Evolutionary conservation across 805 yeast genomes (phyloP).

Genomic region (Metahyphopichia silvanorum): DNA sequence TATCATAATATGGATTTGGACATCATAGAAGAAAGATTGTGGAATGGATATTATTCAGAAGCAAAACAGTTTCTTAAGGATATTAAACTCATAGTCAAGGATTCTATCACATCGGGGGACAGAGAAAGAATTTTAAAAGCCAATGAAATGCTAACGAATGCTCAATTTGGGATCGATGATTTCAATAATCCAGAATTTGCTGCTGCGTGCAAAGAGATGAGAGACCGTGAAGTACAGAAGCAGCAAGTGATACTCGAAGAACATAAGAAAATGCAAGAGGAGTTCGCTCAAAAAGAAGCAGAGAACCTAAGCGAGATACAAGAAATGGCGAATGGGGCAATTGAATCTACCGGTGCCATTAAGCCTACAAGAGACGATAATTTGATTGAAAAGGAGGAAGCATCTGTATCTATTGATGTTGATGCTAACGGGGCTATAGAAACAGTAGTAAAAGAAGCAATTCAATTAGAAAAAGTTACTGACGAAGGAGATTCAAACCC

Average conservation of each 20-base stretch:
- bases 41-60: conserved; percentile 95
- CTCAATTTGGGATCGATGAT: conserved; percentile 93
- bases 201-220: conserved; percentile 71
- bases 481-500: too few relatives aligned
- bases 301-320: conserved; percentile 6
- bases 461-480: conserved; percentile 1
- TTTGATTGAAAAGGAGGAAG: conserved; percentile 2
- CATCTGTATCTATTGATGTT: neutral
- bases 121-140: conserved; percentile 80
- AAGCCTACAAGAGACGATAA: neutral
- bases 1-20: conserved; percentile 91
- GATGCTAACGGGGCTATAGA: conserved; percentile 8
- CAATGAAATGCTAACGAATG: conserved; percentile 93
- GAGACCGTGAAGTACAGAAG: conserved; percentile 59
- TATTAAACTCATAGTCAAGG: conserved; percentile 77
- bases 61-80: conserved; percentile 88
- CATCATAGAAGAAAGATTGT: conserved; percentile 86
- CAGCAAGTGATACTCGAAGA: conserved; percentile 42
- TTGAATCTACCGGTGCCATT: neutral
- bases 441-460: conserved; percentile 4
- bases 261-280: conserved; percentile 24
- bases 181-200: conserved; percentile 69
- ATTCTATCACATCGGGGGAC: conserved; percentile 71
- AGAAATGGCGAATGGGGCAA: conserved; percentile 2
- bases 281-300: conserved; percentile 15